Evolutionary conservation across 2,329 filamentous ascomycete species (phyloP), one percentile per base, ranked within the genome.

Genomic region (Ophiocordyceps camponoti-saundersi): DNA sequence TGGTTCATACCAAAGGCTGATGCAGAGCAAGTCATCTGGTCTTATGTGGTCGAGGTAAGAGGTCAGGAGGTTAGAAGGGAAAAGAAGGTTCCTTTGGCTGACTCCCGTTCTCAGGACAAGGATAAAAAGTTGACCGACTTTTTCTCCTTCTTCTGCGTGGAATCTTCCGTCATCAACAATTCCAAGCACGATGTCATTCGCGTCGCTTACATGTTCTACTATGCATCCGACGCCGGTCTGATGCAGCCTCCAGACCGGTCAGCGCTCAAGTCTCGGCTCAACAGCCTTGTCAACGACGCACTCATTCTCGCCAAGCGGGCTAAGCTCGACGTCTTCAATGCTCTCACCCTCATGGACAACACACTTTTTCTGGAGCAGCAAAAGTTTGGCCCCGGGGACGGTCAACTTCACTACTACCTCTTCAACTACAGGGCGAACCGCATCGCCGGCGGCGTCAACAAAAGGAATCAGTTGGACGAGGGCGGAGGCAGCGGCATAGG

Each of bases 161-260:
- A 95, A 61, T 95, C 88, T 16, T 92, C 87, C 1, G 84, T 95
- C 49, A 93, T 98, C 57, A 80, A 82, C 54, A 79, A 87, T 59
- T 69, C 77, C 43, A 85, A 85, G 61, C 82, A 94, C 66, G 75
- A 79, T 49, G 77, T 79, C 48, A 80, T 98, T 57, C 83, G 82
- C 53, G 92, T 90, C 3, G 92, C 92, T 29, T 98, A 98, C 65
- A 76, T 96, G 47, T 98, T 90, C 70, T 98, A 98, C 72, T 98
- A 98, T 61, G 92, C 85, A 48, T 84, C 83, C 7, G 87, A 95
- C 57, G 70, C 76, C 6, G 90, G 81, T 12, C 83, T 95, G 52
- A 59, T 65, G 3, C 64, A 69, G 42, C 70, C 77, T 5, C 57
- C 69, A 10, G 66, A 78, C 56, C 72, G 68, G 54, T 47, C 63